Base-by-base conservation (phyloP, 768 basidiomycete species). In the Rhodocollybia butyracea region DNA sequence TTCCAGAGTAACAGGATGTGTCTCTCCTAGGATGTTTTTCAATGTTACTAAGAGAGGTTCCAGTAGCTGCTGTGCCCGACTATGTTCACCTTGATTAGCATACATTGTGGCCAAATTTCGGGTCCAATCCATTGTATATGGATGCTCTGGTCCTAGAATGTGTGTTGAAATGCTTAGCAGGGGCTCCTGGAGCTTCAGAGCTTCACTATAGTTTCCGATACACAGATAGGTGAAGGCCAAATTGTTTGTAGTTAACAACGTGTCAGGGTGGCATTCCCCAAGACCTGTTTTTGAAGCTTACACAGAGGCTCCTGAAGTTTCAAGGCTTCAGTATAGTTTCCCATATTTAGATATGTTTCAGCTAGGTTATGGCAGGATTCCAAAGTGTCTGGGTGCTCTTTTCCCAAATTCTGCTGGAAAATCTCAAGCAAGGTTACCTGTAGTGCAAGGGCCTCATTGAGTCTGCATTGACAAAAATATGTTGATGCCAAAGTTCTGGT, bases 381-480 rank as follows among this genome's bases (percentile, higher is more conserved):
- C 10, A 52, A 32, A 7, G 57, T 57, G n/a, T 53, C 41, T 27
- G 42, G 41, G 30, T 57, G 57, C 12, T 54, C 42, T 3, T 22
- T 13, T 2, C 57, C 41, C 41, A 27, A 27, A 22, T 10, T 15
- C 13, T 26, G 19, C 29, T n/a, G 19, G 10, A 26, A 48, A 10
- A 32, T 26, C 15, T 48, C 31, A 29, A 48, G 15, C 15, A 48
- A 17, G 7, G 15, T 15, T 22, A 22, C n/a, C 12, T 15, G 15
- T 26, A 48, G 46, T 26, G 19, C 13, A 15, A 29, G 15, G 26
- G 46, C 46, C 29, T 48, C 27, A 45, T 21, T 19, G 19, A 11
- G 19, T 19, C 34, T 36, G 7, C 34, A 7, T 17, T 8, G 17
- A 7, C 17, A 8, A 7, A 36, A 8, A 17, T 36, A 17, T 36